Conservation (phyloP, 805 yeast genomes). For the Candida chauliodis region DNA sequence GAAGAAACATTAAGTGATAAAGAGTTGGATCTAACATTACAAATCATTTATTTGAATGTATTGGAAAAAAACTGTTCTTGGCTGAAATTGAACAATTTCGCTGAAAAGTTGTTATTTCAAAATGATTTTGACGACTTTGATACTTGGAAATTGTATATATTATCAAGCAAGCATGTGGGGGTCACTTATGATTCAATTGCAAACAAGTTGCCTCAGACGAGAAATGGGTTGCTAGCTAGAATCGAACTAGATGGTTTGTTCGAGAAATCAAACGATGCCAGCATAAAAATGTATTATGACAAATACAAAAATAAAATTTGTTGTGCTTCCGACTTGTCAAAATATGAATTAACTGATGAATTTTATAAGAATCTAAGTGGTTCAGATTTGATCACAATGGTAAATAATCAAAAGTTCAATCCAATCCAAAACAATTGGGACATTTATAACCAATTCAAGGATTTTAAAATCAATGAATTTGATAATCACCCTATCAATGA, state of each 20-base stretch:
- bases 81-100: constrained; percentile 36
- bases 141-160: constrained; percentile 60
- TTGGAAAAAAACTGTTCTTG: constrained; percentile 42
- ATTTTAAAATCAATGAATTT: constrained; percentile 39
- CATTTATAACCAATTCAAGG: constrained; percentile 15
- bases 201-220: background rate
- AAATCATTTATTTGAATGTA: constrained; percentile 48
- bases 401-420: constrained; percentile 47
- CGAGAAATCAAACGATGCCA: constrained; percentile 18
- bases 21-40: constrained; percentile 59
- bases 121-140: constrained; percentile 68
- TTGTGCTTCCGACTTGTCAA: constrained; percentile 57
- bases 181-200: constrained; percentile 28
- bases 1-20: constrained; percentile 13
- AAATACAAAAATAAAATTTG: constrained; percentile 56
- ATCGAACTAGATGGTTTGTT: constrained; percentile 22
- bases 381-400: constrained; percentile 20
- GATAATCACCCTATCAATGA: constrained; percentile 75
- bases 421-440: constrained; percentile 14
- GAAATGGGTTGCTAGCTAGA: constrained; percentile 26
- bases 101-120: constrained; percentile 40
- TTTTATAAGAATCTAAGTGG: constrained; percentile 19
- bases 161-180: constrained; percentile 39
- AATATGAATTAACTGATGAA: constrained; percentile 16
- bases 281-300: constrained; percentile 41